These are phyloP conservation scores for Phialophora tarda DNA, from an alignment of 2,329 filamentous ascomycete species.

Conservation along the genomic window DNA sequence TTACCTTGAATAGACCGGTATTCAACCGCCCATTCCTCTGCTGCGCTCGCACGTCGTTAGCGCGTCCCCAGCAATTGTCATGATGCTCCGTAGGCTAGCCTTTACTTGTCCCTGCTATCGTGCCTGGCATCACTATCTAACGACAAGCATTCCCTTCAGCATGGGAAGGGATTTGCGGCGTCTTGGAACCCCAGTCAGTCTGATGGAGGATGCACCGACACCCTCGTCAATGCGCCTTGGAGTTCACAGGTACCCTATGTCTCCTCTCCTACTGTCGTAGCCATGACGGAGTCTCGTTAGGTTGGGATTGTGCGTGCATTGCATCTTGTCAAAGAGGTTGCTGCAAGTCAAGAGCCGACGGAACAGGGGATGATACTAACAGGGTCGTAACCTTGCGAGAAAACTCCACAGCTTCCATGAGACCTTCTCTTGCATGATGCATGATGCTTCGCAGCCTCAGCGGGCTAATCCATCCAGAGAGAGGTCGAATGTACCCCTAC, in stretches of 20 bases:
- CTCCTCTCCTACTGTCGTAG: not conserved
- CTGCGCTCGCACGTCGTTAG: not conserved
- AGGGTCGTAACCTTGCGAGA: not conserved
- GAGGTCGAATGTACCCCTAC: conserved; percentile 1
- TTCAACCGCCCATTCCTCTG: not conserved
- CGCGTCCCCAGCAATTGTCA: not conserved
- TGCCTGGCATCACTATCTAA: conserved; percentile 1
- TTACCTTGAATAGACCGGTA: not conserved
- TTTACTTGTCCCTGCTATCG: not conserved
- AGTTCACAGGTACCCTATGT: not conserved
- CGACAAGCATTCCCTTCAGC: not conserved
- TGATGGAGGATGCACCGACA: not conserved
- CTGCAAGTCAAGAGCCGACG: not conserved
- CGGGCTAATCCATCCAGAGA: not conserved
- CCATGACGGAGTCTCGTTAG: not conserved
- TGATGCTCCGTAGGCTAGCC: not conserved
- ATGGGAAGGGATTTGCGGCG: not conserved
- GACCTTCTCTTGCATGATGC: conserved; percentile 13
- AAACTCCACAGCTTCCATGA: conserved; percentile 15
- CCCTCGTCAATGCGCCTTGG: not conserved
- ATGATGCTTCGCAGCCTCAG: not conserved
- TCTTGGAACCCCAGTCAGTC: not conserved
- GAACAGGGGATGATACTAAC: not conserved
- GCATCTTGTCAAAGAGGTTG: not conserved
- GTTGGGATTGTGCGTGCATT: not conserved